Percentiles rank a stretch among this genome's conserved stretches.
phyloP scores from a whole-genome alignment of 257 asterid species.

The Solanum chmielewskii region DNA sequence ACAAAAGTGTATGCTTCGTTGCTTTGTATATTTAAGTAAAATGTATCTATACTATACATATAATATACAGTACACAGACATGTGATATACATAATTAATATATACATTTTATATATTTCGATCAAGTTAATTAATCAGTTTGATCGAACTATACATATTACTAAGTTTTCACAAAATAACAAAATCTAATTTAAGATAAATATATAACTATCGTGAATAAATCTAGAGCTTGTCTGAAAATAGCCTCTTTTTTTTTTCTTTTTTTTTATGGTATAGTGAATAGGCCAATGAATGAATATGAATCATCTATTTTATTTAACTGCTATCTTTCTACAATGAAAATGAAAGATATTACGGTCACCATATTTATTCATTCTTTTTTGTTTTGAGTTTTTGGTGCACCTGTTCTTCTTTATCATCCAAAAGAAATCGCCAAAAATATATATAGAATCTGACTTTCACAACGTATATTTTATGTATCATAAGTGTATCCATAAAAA shows the following conservation, averaged over 20 bases:
- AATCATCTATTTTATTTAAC: too few relatives aligned
- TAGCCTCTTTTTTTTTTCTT: neutral
- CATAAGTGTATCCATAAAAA: neutral
- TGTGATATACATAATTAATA: too few relatives aligned
- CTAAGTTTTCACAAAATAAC: neutral
- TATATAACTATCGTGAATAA: neutral
- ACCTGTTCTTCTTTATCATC: neutral
- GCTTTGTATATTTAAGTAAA: neutral
- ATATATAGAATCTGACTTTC: neutral
- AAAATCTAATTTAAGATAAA: neutral
- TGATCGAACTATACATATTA: neutral
- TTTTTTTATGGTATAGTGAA: neutral
- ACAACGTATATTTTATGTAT: neutral
- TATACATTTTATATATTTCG: too few relatives aligned
- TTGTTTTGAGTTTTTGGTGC: neutral
- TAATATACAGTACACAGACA: too few relatives aligned
- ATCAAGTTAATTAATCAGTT: neutral
- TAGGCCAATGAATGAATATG: neutral
- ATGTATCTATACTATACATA: neutral
- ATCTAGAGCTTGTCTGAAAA: neutral
- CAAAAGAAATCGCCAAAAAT: neutral
- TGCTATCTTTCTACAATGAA: too few relatives aligned
- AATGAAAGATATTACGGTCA: too few relatives aligned
- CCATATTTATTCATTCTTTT: neutral
- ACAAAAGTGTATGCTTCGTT: neutral